Base-by-base conservation (phyloP, 169 alveolate genomes). In the Plasmodium sp. region DNA sequence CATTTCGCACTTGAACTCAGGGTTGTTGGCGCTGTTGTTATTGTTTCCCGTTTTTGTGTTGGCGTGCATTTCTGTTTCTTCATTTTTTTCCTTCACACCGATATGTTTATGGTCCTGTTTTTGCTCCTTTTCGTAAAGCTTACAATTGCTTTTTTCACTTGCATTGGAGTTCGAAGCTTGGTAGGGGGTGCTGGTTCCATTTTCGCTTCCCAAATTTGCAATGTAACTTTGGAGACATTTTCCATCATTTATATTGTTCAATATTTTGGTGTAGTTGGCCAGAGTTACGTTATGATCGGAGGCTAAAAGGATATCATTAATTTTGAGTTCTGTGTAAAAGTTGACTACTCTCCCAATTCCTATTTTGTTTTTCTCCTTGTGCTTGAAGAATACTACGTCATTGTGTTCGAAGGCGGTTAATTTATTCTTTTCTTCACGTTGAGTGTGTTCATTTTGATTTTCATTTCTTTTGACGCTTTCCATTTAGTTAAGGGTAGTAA, bases 271-370 rank as follows among this genome's bases (percentile, higher is more conserved):
- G 73, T 58, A 79, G 39, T 88, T 58, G 31, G 74, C 43, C 6
- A 80, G 14, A 5, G 67, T 18, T 14, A 79, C n/a, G 27, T 80
- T 58, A 31, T 62, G 73, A 7, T 79, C 36, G 14, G 39, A 9
- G 4, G 16, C 1, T 58, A 88, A 56, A 33, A 33, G 27, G 5
- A 88, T 79, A 62, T 77, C 83, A 31, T 88, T 88, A 39, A 80
- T 7, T 18, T 36, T 80, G n/a, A 88, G 94, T 12, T 88, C 94
- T 34, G 88, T 88, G 43, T 56, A 6, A 79, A 88, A 58, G 7
- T 88, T 80, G 2, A 88, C 88, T 22, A 88, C 43, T 62, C 94
- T 77, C 7, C 94, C 94, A 18, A 88, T 18, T 56, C 94, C 94
- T 41, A 88, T 79, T 88, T 79, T 88, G 18, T 58, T 58, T 27